A percentile compares a stretch with the other conserved stretches of the same genome.
Evolutionary conservation across 2,329 filamentous ascomycete species (phyloP).

Genomic region (Ceratocystis cubensis): DNA sequence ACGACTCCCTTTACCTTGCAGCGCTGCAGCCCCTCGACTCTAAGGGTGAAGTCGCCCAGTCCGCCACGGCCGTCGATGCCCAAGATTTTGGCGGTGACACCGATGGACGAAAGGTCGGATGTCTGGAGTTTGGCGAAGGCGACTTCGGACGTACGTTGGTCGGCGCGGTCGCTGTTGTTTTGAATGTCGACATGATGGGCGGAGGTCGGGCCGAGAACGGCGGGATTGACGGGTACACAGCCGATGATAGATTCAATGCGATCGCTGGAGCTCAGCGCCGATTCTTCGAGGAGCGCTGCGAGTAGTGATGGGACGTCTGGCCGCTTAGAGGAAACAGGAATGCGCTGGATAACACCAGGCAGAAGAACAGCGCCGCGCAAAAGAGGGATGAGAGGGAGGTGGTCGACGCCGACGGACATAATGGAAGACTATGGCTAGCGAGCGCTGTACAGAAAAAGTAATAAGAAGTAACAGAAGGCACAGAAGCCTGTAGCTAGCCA

Average conservation of each 20-base stretch:
- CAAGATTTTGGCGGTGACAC: slow-evolving; percentile 64
- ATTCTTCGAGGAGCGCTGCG: slow-evolving; percentile 68
- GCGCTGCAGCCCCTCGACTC: slow-evolving; percentile 74
- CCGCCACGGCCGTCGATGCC: slow-evolving; percentile 59
- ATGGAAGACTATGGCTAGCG: slow-evolving; percentile 17
- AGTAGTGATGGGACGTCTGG: slow-evolving; percentile 82
- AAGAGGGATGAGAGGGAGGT: slow-evolving; percentile 68
- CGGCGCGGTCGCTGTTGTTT: slow-evolving; percentile 55
- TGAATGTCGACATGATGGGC: slow-evolving; percentile 51
- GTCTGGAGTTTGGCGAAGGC: slow-evolving; percentile 50
- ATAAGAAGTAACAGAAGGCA: neutral
- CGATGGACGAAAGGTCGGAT: slow-evolving; percentile 68
- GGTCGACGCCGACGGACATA: slow-evolving; percentile 18
- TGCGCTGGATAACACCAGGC: slow-evolving; percentile 72
- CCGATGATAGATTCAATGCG: slow-evolving; percentile 60
- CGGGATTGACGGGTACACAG: slow-evolving; percentile 74
- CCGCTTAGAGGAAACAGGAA: slow-evolving; percentile 65
- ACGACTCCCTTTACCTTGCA: slow-evolving; percentile 62
- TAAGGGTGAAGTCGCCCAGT: slow-evolving; percentile 63
- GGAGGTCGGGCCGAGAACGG: slow-evolving; percentile 51
- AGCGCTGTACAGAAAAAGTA: slow-evolving; percentile 24
- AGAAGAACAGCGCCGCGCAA: slow-evolving; percentile 69
- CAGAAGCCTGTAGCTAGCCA: neutral
- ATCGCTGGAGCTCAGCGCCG: slow-evolving; percentile 52
- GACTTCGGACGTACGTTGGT: slow-evolving; percentile 33